These are phyloP conservation scores for Ophiosphaerella herpotricha DNA, from an alignment of 2,329 filamentous ascomycete species.

Conservation along the genomic window DNA sequence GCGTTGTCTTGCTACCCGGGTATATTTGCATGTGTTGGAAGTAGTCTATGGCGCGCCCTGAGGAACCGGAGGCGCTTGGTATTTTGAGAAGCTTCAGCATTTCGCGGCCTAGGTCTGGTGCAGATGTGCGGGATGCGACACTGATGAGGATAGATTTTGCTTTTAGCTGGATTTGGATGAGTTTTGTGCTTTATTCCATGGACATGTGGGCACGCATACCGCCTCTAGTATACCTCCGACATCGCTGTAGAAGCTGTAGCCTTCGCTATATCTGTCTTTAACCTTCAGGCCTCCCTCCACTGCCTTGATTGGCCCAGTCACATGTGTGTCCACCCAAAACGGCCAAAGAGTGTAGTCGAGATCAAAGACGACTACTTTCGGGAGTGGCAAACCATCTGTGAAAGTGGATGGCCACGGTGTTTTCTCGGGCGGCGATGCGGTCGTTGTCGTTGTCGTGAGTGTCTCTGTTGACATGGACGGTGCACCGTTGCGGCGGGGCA, in stretches of 20 bases:
- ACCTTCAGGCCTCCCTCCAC: slow-evolving; percentile 51
- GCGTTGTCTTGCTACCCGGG: slow-evolving; percentile 80
- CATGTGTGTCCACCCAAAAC: slow-evolving; percentile 96
- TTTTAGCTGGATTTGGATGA: slow-evolving; percentile 38
- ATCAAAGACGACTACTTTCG: slow-evolving; percentile 87
- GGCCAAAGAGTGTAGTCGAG: slow-evolving; percentile 99
- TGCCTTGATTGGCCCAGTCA: slow-evolving; percentile 71
- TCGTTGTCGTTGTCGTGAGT: slow-evolving; percentile 32
- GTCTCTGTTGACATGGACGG: slow-evolving; percentile 24
- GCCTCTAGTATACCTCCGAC: slow-evolving; percentile 48
- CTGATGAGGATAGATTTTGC: slow-evolving; percentile 62
- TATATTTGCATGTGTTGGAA: slow-evolving; percentile 66
- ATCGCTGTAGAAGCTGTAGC: slow-evolving; percentile 54
- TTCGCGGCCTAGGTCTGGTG: slow-evolving; percentile 78
- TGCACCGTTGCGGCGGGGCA: slow-evolving; percentile 36
- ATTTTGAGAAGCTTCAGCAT: slow-evolving; percentile 77
- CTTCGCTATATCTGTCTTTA: slow-evolving; percentile 56
- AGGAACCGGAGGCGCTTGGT: slow-evolving; percentile 56
- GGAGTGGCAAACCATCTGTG: slow-evolving; percentile 71
- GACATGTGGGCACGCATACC: slow-evolving; percentile 21
- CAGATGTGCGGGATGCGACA: slow-evolving; percentile 78
- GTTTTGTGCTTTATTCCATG: not conserved
- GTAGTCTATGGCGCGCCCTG: slow-evolving; percentile 52
- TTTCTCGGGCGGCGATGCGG: slow-evolving; percentile 42
- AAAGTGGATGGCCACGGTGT: slow-evolving; percentile 59